These are phyloP conservation scores for Boechera stricta DNA, from an alignment of 345 rosid species.

Conservation along the genomic window DNA sequence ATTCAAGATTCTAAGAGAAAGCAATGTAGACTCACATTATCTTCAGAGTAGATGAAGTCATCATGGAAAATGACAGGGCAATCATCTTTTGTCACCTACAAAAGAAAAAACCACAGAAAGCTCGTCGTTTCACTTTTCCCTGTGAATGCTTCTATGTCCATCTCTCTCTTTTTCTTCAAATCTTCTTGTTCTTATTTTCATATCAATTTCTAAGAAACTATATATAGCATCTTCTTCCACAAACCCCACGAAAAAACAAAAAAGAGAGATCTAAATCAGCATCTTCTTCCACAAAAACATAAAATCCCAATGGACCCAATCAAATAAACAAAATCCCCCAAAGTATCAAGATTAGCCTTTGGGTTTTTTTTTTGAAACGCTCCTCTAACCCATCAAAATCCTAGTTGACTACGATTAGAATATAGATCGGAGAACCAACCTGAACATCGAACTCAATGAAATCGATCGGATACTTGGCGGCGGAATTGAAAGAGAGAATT, in stretches of 20 bases:
- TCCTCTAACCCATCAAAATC: not conserved
- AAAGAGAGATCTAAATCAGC: slow-evolving; percentile 18
- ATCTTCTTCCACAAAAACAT: slow-evolving; percentile 12
- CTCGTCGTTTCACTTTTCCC: slow-evolving; percentile 30
- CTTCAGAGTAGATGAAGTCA: slow-evolving; percentile 72
- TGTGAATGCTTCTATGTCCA: slow-evolving; percentile 30
- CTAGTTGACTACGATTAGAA: not conserved
- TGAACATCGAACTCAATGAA: slow-evolving; percentile 98
- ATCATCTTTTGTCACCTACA: slow-evolving; percentile 94
- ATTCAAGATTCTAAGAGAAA: slow-evolving; percentile 4
- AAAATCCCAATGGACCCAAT: not conserved
- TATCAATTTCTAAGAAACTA: slow-evolving; percentile 26
- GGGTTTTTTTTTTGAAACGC: too few species aligned
- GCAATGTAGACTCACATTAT: slow-evolving; percentile 63
- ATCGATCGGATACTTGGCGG: slow-evolving; percentile 75
- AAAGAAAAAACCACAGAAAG: slow-evolving; percentile 51
- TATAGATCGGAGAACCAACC: slow-evolving; percentile 52
- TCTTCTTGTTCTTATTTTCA: slow-evolving; percentile 34
- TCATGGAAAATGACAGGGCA: slow-evolving; percentile 96
- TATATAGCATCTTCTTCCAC: slow-evolving; percentile 26
- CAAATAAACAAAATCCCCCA: not conserved
- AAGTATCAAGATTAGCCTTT: too few species aligned
- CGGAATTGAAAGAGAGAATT: slow-evolving; percentile 73
- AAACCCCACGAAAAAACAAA: slow-evolving; percentile 3
- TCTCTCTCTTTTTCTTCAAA: slow-evolving; percentile 38